Evolutionary conservation across 2,329 filamentous ascomycete genomes (phyloP).

Genomic region (Ambrosiella xylebori): DNA sequence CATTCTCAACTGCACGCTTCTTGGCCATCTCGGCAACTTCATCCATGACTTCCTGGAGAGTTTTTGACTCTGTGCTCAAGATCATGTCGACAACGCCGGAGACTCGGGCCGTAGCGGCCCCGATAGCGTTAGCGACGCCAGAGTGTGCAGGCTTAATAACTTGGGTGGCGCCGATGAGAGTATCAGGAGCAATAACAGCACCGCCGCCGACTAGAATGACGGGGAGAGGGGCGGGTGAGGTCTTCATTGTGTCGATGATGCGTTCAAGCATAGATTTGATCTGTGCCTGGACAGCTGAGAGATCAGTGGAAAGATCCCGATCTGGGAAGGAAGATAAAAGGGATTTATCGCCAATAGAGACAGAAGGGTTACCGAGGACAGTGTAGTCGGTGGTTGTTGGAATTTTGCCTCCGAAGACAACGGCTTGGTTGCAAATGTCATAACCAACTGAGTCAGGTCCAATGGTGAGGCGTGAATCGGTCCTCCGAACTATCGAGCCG

Average conservation of each 20-base stretch:
- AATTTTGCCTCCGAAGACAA: slow-evolving; percentile 38
- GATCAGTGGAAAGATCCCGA: slow-evolving; percentile 15
- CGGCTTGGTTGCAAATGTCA: slow-evolving; percentile 33
- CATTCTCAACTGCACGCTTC: slow-evolving; percentile 16
- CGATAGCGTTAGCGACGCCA: slow-evolving; percentile 46
- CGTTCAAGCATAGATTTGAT: slow-evolving; percentile 36
- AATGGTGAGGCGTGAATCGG: slow-evolving; percentile 23
- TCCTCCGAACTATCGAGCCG: slow-evolving; percentile 32
- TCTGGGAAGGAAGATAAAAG: slow-evolving; percentile 13
- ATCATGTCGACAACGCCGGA: slow-evolving; percentile 36
- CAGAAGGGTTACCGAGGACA: slow-evolving; percentile 17
- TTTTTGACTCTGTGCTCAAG: slow-evolving; percentile 28
- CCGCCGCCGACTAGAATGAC: slow-evolving; percentile 48
- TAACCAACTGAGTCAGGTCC: slow-evolving; percentile 48
- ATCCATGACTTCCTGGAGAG: slow-evolving; percentile 23
- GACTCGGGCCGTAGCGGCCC: slow-evolving; percentile 43
- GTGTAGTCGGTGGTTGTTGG: slow-evolving; percentile 43
- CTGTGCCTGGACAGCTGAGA: slow-evolving; percentile 13
- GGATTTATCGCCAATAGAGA: slow-evolving; percentile 20
- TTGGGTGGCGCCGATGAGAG: slow-evolving; percentile 36
- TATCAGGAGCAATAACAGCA: slow-evolving; percentile 37
- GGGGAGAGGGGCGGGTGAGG: slow-evolving; percentile 38
- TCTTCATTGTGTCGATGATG: slow-evolving; percentile 45
- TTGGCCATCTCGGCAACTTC: slow-evolving; percentile 25
- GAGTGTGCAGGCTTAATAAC: slow-evolving; percentile 40